Percentiles rank a stretch among this genome's conserved stretches.
Evolutionary conservation across 768 basidiomycete genomes (phyloP).

Genomic region (Saitozyma sp.): DNA sequence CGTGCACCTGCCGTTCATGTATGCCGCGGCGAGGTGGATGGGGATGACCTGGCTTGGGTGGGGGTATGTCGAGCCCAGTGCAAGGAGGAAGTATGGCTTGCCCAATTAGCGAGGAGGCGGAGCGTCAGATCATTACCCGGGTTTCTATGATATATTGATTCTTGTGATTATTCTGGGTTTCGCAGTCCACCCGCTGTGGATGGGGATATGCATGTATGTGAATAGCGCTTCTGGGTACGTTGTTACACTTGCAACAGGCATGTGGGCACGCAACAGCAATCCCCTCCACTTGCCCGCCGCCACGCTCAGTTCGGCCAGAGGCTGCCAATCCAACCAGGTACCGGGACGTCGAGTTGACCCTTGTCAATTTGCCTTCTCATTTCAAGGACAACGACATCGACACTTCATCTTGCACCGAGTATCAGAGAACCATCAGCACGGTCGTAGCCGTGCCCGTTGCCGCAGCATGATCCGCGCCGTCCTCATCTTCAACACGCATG

Average conservation of each 20-base stretch:
- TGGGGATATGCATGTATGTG: too few species aligned
- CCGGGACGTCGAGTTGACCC: too few species aligned
- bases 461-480: slow-evolving; percentile 52
- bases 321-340: too few species aligned
- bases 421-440: too few species aligned
- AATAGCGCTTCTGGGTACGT: not conserved
- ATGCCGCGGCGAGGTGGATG: slow-evolving; percentile 24
- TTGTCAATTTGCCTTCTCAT: not conserved
- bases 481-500: slow-evolving; percentile 86
- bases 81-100: slow-evolving; percentile 43
- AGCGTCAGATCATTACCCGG: too few species aligned
- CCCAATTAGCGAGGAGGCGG: slow-evolving; percentile 3
- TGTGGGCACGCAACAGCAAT: not conserved
- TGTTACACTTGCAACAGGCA: not conserved
- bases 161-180: too few species aligned
- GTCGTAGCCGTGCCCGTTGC: too few species aligned
- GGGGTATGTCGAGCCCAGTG: slow-evolving; percentile 35
- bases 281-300: too few species aligned
- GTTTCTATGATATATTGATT: too few species aligned
- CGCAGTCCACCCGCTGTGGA: too few species aligned
- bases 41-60: slow-evolving; percentile 37
- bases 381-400: not conserved
- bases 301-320: too few species aligned
- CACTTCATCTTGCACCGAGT: not conserved
- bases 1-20: slow-evolving; percentile 34